phyloP scores from a whole-genome alignment of 805 yeast genomes.

The Candida yuanshanica region DNA sequence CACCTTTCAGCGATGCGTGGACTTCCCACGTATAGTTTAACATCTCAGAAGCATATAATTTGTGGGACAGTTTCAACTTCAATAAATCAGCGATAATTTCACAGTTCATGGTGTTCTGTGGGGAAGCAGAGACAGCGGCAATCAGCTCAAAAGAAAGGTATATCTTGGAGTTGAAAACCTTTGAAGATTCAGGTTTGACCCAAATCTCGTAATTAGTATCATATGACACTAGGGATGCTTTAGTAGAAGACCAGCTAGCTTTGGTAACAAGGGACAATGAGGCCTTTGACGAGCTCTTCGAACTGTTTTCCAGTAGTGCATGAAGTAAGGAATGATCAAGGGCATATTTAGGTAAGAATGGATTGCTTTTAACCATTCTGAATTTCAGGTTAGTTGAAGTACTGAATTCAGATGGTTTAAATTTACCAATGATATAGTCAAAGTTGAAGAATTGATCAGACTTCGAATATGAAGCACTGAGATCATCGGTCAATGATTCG shows the following conservation, averaged over 20 bases:
- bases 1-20: slow-evolving; percentile 48
- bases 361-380: slow-evolving; percentile 21
- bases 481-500: background rate
- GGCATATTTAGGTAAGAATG: slow-evolving; percentile 31
- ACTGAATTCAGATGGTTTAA: slow-evolving; percentile 2
- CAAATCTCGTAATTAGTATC: slow-evolving; percentile 43
- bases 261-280: slow-evolving; percentile 30
- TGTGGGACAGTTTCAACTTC: slow-evolving; percentile 32
- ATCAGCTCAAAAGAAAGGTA: slow-evolving; percentile 43
- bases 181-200: slow-evolving; percentile 36
- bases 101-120: slow-evolving; percentile 37
- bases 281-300: slow-evolving; percentile 24
- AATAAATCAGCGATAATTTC: slow-evolving; percentile 50
- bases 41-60: slow-evolving; percentile 49
- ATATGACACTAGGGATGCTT: slow-evolving; percentile 34
- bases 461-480: background rate
- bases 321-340: slow-evolving; percentile 24
- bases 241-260: slow-evolving; percentile 17
- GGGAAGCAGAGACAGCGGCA: slow-evolving; percentile 28
- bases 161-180: slow-evolving; percentile 26
- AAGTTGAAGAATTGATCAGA: slow-evolving; percentile 42
- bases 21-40: slow-evolving; percentile 54
- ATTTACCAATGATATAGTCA: slow-evolving; percentile 26
- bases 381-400: background rate
- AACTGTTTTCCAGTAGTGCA: slow-evolving; percentile 20